Evolutionary conservation across 176 grass and related monocot species (phyloP), one percentile per base, ranked within the genome.

Genomic region (Phoenix roebelenii): DNA sequence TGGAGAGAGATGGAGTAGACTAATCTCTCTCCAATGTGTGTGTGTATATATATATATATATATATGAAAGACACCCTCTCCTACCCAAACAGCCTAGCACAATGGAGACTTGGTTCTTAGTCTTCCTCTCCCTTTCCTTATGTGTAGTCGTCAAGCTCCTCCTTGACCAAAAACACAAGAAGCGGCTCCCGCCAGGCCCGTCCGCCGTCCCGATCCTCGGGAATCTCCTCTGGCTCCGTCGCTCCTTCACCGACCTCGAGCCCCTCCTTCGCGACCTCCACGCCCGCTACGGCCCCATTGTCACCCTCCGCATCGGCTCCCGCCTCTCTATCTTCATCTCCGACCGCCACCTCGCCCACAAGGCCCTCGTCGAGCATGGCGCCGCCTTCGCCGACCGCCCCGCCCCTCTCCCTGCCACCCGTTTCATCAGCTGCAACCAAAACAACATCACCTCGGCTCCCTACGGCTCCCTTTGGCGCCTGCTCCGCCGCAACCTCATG

Each of bases 401-500:
- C 0, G 4, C 18, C 12, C 52, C 54, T 7, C 16, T 20, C 3
- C 0, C 60, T 1, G 10, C 15, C 0, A 26, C 0, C 15, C 26
- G 0, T 51, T 6, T 87, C 49, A 23, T 79, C 53, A 71, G 60
- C 52, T 64, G 65, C 69, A 64, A 7, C 62, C 23, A 35, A 39
- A 64, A 74, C 75, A 51, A 50, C 71, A 87, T 82, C 69, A 44
- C 49, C 5, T 65, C 74, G 16, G 54, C 79, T 39, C 57, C 67
- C 23, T 87, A 87, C 57, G 84, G 84, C 0, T 32, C 79, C 24
- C 17, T 74, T 15, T 87, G 74, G 84, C 84, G 79, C 32, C 78
- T 74, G 60, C 70, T 87, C 0, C 79, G 84, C 25, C 78, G 79
- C 61, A 87, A 87, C 68, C 79, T 82, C 59, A 69, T 77, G 16